Percentiles rank a stretch among this genome's conserved stretches.
phyloP scores from a whole-genome alignment of 129 eudicot genomes.

The Apium graveolens region DNA sequence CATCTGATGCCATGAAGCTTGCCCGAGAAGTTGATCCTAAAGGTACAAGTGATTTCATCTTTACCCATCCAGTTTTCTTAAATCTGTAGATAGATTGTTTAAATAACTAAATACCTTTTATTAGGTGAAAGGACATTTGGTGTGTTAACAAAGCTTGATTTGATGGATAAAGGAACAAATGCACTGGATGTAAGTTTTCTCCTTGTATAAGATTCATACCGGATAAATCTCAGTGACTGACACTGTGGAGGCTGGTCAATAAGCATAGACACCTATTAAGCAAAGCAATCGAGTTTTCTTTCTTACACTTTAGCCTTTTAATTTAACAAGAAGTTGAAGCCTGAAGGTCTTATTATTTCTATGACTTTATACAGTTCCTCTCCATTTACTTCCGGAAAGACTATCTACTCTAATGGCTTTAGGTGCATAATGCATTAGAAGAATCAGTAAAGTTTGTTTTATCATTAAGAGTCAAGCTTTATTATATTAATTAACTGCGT shows the following conservation, averaged over 20 bases:
- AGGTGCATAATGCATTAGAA: background rate
- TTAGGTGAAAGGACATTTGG: conserved; percentile 65
- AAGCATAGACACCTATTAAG: background rate
- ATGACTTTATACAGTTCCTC: background rate
- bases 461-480: background rate
- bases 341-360: background rate
- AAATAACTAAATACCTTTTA: conserved; percentile 6
- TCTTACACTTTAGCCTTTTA: background rate
- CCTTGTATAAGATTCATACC: background rate
- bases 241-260: background rate
- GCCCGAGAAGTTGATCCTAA: conserved; percentile 62
- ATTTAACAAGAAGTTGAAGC: background rate
- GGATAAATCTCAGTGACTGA: background rate
- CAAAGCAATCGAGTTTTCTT: background rate
- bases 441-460: background rate
- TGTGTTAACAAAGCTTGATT: conserved; percentile 64
- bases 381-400: background rate
- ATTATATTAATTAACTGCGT: background rate
- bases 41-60: conserved; percentile 24
- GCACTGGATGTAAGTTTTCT: conserved; percentile 47
- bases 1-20: conserved; percentile 66
- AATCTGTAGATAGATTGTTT: conserved; percentile 1
- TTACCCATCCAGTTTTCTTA: background rate
- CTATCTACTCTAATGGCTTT: background rate
- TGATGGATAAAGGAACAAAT: conserved; percentile 75